A percentile compares a stretch with the other conserved stretches of the same genome.
Evolutionary conservation across 805 yeast genomes (phyloP).

Genomic region (Lachancea thermotolerans): DNA sequence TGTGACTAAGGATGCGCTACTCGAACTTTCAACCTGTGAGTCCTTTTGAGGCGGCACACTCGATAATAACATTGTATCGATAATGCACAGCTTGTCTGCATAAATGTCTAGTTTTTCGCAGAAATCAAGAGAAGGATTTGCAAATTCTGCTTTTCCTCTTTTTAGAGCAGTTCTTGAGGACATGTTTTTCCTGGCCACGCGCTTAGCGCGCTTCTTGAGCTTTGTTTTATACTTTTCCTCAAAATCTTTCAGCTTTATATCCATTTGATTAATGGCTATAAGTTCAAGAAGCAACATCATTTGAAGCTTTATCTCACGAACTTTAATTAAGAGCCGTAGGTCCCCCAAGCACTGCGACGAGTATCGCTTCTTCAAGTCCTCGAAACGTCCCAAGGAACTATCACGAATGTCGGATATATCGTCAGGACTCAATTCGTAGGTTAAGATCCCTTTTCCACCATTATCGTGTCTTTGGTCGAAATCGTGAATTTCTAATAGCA

Average conservation of each 20-base stretch:
- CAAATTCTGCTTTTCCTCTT: conserved; percentile 21
- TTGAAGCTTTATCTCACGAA: conserved; percentile 53
- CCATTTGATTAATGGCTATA: conserved; percentile 31
- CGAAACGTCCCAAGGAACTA: conserved; percentile 15
- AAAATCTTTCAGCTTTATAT: conserved; percentile 32
- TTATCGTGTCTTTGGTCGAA: conserved; percentile 39
- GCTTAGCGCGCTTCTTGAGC: conserved; percentile 26
- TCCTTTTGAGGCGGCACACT: conserved; percentile 18
- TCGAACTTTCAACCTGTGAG: not conserved
- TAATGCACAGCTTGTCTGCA: conserved; percentile 46
- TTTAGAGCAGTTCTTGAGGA: conserved; percentile 11
- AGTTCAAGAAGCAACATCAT: conserved; percentile 43
- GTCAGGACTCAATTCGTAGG: conserved; percentile 17
- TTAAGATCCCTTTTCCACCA: conserved; percentile 27
- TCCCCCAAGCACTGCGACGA: conserved; percentile 14
- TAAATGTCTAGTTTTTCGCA: conserved; percentile 37
- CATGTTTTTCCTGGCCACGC: conserved; percentile 24
- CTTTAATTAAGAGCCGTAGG: conserved; percentile 38
- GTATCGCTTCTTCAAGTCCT: not conserved
- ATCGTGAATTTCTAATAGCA: conserved; percentile 32
- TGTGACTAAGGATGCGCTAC: not conserved
- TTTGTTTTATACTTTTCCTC: conserved; percentile 17
- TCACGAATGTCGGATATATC: conserved; percentile 11
- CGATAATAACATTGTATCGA: conserved; percentile 42
- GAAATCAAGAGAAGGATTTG: conserved; percentile 17